Base-by-base conservation (phyloP, 2,329 filamentous ascomycete genomes). In the Rachicladosporium sp. region DNA sequence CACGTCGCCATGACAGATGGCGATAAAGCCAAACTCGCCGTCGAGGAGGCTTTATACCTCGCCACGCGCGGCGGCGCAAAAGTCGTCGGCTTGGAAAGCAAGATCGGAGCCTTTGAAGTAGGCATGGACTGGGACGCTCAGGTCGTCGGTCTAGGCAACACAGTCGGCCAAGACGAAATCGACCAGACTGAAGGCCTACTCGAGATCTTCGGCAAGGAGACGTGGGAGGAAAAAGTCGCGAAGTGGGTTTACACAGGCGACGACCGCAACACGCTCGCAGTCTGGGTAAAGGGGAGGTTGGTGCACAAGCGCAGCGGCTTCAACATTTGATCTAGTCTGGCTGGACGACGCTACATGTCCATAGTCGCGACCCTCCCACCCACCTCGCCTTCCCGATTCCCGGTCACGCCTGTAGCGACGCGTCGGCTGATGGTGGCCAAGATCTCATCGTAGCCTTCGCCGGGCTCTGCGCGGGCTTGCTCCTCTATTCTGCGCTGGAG, bases 181-280 rank as follows among this genome's bases (percentile, higher is more conserved):
- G 23, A 27, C 23, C 40, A 36, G 7, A 27, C 4, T 7, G 49
- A 43, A 6, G 78, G 80, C 0, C 78, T 79, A 35, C 85, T 95
- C 0, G 87, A 95, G 60, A 60, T 95, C 0, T 98, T 95, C 66
- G 88, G 87, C 1, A 86, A 80, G 74, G 89, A 96, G 70, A 74
- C 56, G 10, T 93, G 83, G 85, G 76, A 81, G 31, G 85, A 96
- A 53, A 76, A 69, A 54, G 65, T 96, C 7, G 83, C 85, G 37
- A 98, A 98, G 68, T 98, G 91, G 91, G 68, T 96, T 45, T 98
- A 83, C 63, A 82, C 76, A 48, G 91, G 91, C 0, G 88, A 96
- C 66, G 91, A 96, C 63, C 70, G 89, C 50, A 96, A 96, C 60
- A 89, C 87, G 2, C 72, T 71, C 51, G 78, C 72, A 50, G 91